Base-by-base conservation (phyloP, 768 basidiomycete species). In the Lentinula sp. region DNA sequence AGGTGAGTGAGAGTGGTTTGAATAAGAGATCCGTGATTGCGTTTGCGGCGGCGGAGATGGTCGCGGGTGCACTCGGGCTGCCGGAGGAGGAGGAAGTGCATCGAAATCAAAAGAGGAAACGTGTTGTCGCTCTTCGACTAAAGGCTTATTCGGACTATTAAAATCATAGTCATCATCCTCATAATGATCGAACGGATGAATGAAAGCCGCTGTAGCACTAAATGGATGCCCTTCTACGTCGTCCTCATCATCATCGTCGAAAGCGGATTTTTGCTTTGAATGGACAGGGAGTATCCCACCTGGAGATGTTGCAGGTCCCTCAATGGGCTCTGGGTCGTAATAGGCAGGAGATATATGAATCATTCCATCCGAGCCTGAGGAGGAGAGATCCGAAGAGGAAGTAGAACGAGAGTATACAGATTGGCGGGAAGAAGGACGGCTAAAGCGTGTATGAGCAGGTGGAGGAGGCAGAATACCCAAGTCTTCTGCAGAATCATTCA, bases 51-150 rank as follows among this genome's bases (percentile, higher is more conserved):
- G 58, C 8, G 37, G 63, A 34, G 23, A 28, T 15, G 45, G 8
- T 16, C 40, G 34, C 10, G 65, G 11, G 50, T 57, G 37, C 54
- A 65, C 8, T 45, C 28, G 42, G n/a, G 54, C 56, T 48, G 42
- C 48, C 8, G 63, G 54, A 32, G 69, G 73, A 48, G 69, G 70
- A 23, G 83, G 83, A 15, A 84, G 73, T 9, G 76, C 71, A 59
- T 83, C 82, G 57, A 84, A 84, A 63, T 84, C 80, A 65, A 82
- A 83, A 9, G 76, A 61, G 4, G 75, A 70, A 5, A 81, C 66
- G 5, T 67, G 65, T 63, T 80, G 80, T 42, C 73, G 73, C 37
- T 73, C 73, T 59, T 76, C 73, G 0, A 79, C 76, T 18, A 65
- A 57, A 5, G 62, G 63, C n/a, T 54, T 64, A 23, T 71, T 69